These are phyloP conservation scores for Solanum raphanifolium DNA, from an alignment of 257 asterid genomes.

Conservation along the genomic window DNA sequence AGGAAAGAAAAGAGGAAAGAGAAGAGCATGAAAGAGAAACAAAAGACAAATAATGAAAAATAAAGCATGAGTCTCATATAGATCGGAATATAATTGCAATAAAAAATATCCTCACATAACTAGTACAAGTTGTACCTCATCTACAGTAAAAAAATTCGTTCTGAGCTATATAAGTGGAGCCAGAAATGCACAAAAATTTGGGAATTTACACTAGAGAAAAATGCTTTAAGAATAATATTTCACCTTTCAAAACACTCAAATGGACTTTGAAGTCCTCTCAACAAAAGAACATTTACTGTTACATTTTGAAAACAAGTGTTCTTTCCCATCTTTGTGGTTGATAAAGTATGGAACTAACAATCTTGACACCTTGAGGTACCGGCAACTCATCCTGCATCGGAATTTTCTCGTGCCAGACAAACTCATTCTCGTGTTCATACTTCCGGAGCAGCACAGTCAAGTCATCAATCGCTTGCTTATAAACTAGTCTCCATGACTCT, in stretches of 20 bases:
- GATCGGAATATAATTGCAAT: no score
- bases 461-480: constrained; percentile 26
- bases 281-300: neutral
- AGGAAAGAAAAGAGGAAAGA: no score
- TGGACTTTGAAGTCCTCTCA: neutral
- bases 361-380: constrained; percentile 28
- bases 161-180: no score
- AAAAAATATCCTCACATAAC: no score
- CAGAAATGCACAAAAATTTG: no score
- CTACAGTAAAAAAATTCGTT: no score
- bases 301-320: constrained; percentile 15
- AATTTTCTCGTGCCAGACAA: constrained; percentile 47
- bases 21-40: no score
- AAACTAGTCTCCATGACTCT: constrained; percentile 35
- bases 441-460: constrained; percentile 22
- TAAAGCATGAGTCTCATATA: no score
- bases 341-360: constrained; percentile 34
- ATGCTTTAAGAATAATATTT: neutral
- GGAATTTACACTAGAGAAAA: neutral
- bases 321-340: constrained; percentile 33
- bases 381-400: constrained; percentile 25
- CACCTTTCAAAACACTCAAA: neutral
- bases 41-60: no score
- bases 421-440: constrained; percentile 52
- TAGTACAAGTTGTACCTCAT: no score